phyloP scores from a whole-genome alignment of 2,329 filamentous ascomycete genomes.

The Hypoxylon sp. region DNA sequence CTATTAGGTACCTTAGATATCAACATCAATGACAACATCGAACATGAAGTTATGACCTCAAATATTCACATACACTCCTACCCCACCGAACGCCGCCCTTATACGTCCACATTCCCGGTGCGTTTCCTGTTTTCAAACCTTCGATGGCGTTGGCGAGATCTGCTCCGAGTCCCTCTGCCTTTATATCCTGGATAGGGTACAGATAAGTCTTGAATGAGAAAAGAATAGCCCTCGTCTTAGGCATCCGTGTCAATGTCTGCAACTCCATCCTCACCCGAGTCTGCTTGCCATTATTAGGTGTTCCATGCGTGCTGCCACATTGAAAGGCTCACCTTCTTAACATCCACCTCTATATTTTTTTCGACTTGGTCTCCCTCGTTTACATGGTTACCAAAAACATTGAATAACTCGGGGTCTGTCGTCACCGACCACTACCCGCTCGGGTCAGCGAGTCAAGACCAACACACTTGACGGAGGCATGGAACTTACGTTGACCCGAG shows the following conservation, averaged over 20 bases:
- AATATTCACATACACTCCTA: conserved; percentile 62
- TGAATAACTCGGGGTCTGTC: conserved; percentile 60
- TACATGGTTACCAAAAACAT: conserved; percentile 57
- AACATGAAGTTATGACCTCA: conserved; percentile 54
- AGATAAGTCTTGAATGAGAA: conserved; percentile 72
- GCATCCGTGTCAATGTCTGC: conserved; percentile 66
- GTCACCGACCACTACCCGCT: conserved; percentile 64
- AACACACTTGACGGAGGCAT: background rate
- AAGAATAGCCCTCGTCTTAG: conserved; percentile 62
- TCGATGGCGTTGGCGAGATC: conserved; percentile 68
- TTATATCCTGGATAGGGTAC: conserved; percentile 64
- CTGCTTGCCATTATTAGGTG: conserved; percentile 45
- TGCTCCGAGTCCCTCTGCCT: conserved; percentile 63
- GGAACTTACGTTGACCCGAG: conserved; percentile 64
- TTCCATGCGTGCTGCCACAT: background rate
- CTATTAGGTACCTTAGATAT: background rate
- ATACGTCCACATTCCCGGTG: conserved; percentile 68
- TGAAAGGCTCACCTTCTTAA: conserved; percentile 54
- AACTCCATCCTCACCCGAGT: conserved; percentile 63
- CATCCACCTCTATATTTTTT: conserved; percentile 57
- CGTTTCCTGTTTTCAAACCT: conserved; percentile 65
- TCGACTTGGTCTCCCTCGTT: conserved; percentile 54
- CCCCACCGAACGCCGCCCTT: conserved; percentile 66
- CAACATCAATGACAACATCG: background rate
- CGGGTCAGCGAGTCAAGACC: background rate